Conservation (phyloP, 768 basidiomycete species). For the Phylloporus arenicola region DNA sequence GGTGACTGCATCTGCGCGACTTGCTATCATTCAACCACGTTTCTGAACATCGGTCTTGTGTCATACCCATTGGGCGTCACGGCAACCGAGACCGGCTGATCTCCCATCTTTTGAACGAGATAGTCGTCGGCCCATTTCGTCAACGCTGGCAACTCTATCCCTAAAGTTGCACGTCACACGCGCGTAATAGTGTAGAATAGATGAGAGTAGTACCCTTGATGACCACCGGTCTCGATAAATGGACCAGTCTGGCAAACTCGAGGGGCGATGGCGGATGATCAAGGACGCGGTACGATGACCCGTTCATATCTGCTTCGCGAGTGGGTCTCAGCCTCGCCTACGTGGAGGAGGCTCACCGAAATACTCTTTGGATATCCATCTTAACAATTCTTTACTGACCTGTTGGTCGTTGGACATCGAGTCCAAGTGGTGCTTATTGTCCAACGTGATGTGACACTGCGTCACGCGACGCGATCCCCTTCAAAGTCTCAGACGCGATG, state of each 20-base stretch:
- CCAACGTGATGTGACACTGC: background rate
- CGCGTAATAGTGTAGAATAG: background rate
- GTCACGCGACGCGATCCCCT: slow-evolving; percentile 23
- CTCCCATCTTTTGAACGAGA: slow-evolving; percentile 51
- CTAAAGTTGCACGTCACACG: slow-evolving; percentile 28
- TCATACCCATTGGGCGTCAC: slow-evolving; percentile 79
- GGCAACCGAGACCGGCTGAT: slow-evolving; percentile 60
- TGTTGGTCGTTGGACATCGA: slow-evolving; percentile 6
- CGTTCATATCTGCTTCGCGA: slow-evolving; percentile 50
- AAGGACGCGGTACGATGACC: slow-evolving; percentile 44
- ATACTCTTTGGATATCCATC: slow-evolving; percentile 38
- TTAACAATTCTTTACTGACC: slow-evolving; percentile 15
- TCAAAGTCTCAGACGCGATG: background rate
- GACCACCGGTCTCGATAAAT: slow-evolving; percentile 66
- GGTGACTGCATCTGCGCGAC: slow-evolving; percentile 73
- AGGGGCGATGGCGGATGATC: slow-evolving; percentile 56
- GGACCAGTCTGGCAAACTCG: slow-evolving; percentile 63
- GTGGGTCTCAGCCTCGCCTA: background rate
- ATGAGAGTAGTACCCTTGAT: slow-evolving; percentile 52
- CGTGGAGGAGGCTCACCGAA: slow-evolving; percentile 16
- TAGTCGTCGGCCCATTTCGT: slow-evolving; percentile 64
- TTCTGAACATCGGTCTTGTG: background rate
- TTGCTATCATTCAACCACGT: slow-evolving; percentile 27
- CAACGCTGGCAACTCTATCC: slow-evolving; percentile 41
- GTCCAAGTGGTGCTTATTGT: too few species aligned